Evolutionary conservation across 768 basidiomycete genomes (phyloP), one percentile per base, ranked within the genome.

Genomic region (Leccinum subgranulosum): DNA sequence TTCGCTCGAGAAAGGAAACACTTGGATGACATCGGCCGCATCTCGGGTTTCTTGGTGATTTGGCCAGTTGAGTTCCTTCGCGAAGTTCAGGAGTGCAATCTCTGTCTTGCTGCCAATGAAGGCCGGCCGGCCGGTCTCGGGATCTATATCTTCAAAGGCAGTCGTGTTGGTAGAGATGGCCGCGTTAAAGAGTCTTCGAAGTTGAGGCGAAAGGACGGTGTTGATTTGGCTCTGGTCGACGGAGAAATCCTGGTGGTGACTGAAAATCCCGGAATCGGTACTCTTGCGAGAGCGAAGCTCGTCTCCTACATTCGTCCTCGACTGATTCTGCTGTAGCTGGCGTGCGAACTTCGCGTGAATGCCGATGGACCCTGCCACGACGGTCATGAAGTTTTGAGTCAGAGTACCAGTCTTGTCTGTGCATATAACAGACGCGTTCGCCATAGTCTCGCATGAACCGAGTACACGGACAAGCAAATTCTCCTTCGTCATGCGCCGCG

Each of bases 371-470:
- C 95, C 95, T 21, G 96, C 95, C 51, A 99, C 97, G 61, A 98
- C 92, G 10, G 88, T 85, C 97, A 99, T 99, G 63, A 76, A 77
- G 75, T 98, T 98, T 69, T 92, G 88, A 0, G 97, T 99, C 23
- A 99, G 86, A 9, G 96, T 98, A 36, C 96, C 96, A 2, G 94
- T 96, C 77, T 96, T 95, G 79, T 95, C 94, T 14, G 94, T 95
- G 74, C 93, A 94, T 4, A 98, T 84, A 57, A 98, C 94, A 21
- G 90, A 95, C 5, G 96, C 92, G 65, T 98, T 98, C 21, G 92
- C 96, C 96, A 98, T 98, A 0, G 94, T 98, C 76, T 99, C 97
- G 73, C 96, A 98, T 12, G 94, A 94, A 7, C 92, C 92, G 33
- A 99, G 84, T 5, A 98, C 92, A 54, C 96, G 94, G 29, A 98